A percentile compares a stretch with the other conserved stretches of the same genome.
Evolutionary conservation across 2,329 filamentous ascomycete genomes (phyloP).

Genomic region (Fusarium miscanthi): DNA sequence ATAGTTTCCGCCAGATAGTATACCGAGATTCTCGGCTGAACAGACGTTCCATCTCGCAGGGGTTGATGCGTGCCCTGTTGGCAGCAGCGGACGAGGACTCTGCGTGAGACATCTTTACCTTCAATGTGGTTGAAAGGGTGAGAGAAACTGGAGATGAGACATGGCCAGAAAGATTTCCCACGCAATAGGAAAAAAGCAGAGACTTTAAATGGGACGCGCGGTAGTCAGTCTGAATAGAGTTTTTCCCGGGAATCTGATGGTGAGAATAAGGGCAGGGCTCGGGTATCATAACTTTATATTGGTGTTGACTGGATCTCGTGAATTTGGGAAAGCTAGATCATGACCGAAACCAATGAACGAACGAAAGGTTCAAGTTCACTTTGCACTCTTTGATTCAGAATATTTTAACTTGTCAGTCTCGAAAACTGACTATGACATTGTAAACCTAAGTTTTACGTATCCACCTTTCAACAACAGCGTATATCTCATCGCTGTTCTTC

Average conservation of each 20-base stretch:
- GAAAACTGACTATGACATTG: not conserved
- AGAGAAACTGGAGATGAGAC: not conserved
- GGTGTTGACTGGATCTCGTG: not conserved
- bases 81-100: fast-evolving
- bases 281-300: not conserved
- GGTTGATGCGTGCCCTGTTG: not conserved
- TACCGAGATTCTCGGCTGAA: not conserved
- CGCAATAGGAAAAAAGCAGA: fast-evolving
- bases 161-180: not conserved
- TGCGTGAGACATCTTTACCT: not conserved
- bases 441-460: not conserved
- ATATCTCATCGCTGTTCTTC: constrained; percentile 38
- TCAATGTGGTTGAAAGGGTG: not conserved
- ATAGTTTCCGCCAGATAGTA: not conserved
- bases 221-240: not conserved
- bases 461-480: constrained; percentile 28
- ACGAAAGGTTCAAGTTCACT: fast-evolving
- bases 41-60: not conserved
- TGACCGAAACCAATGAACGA: not conserved
- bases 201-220: fast-evolving
- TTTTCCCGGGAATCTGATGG: not conserved
- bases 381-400: not conserved
- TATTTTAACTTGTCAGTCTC: fast-evolving
- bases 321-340: not conserved
- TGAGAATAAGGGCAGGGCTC: not conserved